Conservation (phyloP, 345 rosid genomes). For the Kernera saxatilis region DNA sequence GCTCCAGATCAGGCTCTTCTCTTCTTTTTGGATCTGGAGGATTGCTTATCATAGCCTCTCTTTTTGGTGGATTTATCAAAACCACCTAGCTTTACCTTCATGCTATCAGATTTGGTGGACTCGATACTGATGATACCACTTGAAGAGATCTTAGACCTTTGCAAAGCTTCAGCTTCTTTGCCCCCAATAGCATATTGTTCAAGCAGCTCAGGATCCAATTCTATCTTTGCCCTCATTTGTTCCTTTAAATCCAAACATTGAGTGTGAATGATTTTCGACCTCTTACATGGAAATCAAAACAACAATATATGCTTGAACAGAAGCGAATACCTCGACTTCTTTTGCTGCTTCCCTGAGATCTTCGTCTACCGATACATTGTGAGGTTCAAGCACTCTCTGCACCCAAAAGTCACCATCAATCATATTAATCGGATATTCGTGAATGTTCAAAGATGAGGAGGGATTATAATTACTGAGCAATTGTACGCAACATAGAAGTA, state of each 20-base stretch:
- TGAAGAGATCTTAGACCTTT: slow-evolving; percentile 46
- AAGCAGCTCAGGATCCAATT: slow-evolving; percentile 58
- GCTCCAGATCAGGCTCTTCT: slow-evolving; percentile 33
- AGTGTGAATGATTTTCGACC: neutral
- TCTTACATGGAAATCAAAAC: neutral
- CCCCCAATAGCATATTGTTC: slow-evolving; percentile 61
- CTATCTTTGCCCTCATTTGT: slow-evolving; percentile 56
- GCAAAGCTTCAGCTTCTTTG: slow-evolving; percentile 66
- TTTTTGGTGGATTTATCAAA: slow-evolving; percentile 42
- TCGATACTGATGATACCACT: slow-evolving; percentile 67
- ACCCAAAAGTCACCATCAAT: slow-evolving; percentile 18
- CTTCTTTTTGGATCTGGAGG: slow-evolving; percentile 53
- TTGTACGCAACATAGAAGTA: neutral
- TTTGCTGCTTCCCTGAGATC: slow-evolving; percentile 81
- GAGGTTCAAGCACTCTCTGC: slow-evolving; percentile 75
- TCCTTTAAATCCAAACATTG: slow-evolving; percentile 36
- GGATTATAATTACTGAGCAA: neutral
- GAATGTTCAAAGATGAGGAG: neutral
- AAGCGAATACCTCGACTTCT: slow-evolving; percentile 63
- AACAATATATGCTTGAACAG: neutral
- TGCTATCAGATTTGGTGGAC: slow-evolving; percentile 25
- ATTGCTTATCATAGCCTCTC: slow-evolving; percentile 42
- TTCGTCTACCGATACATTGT: slow-evolving; percentile 69
- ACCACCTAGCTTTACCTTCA: slow-evolving; percentile 42
- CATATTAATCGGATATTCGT: slow-evolving; percentile 1